Evolutionary conservation across 2,329 filamentous ascomycete genomes (phyloP).

Genomic region (Colletotrichum shisoi): DNA sequence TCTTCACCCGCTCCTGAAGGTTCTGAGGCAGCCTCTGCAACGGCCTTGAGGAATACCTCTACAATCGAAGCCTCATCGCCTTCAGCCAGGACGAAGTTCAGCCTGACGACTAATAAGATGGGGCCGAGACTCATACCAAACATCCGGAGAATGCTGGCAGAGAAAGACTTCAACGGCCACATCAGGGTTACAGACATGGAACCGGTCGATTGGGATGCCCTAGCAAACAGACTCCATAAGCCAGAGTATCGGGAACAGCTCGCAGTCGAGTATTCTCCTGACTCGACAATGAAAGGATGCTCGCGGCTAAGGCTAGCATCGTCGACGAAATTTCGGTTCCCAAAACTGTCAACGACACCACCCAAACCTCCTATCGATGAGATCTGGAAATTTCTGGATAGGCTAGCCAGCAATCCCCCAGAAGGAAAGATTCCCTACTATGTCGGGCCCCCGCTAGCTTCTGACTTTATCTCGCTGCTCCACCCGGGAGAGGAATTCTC

Average conservation of each 20-base stretch:
- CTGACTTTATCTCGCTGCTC: constrained; percentile 16
- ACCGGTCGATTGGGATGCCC: not conserved
- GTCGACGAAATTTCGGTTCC: too few species aligned
- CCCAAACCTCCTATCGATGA: not conserved
- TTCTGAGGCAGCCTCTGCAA: too few species aligned
- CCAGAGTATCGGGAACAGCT: not conserved
- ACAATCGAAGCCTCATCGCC: too few species aligned
- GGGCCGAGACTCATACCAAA: not conserved
- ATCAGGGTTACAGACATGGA: not conserved
- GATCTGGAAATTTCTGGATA: constrained; percentile 11
- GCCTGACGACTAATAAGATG: not conserved
- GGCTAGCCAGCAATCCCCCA: constrained; percentile 14
- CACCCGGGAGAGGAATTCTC: constrained; percentile 17
- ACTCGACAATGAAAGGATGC: not conserved
- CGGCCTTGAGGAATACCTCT: too few species aligned
- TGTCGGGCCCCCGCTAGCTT: constrained; percentile 14
- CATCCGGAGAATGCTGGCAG: not conserved
- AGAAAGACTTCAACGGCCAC: not conserved
- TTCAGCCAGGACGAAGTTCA: not conserved
- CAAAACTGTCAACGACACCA: too few species aligned
- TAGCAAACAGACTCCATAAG: not conserved
- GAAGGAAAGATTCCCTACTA: constrained; percentile 22
- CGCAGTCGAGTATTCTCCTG: not conserved
- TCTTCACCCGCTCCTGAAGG: too few species aligned
- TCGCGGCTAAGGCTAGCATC: not conserved